A percentile compares a stretch with the other conserved stretches of the same genome.
Evolutionary conservation across 108 stramenopile species (phyloP).

Genomic region (Cyclostephanos tholiformis): DNA sequence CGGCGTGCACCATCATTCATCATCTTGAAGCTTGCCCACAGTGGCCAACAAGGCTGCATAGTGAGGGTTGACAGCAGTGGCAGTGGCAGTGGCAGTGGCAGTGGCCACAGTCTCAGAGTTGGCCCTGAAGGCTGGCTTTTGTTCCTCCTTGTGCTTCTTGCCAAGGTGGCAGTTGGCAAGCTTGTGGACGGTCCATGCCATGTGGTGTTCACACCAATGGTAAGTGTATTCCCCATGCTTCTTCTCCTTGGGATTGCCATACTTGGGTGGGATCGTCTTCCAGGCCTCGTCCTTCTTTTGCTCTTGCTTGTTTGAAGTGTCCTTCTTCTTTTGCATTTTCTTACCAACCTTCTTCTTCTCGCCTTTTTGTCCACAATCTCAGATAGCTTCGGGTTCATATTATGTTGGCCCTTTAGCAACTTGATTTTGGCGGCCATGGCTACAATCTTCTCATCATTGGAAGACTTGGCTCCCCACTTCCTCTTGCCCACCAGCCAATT

Average conservation of each 20-base stretch:
- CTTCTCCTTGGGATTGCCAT: conserved; percentile 11
- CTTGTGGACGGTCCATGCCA: too few species aligned
- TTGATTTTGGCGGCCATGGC: background rate
- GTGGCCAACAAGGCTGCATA: conserved; percentile 1
- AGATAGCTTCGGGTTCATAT: background rate
- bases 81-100: background rate
- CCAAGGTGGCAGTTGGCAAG: too few species aligned
- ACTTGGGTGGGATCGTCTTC: conserved; percentile 28
- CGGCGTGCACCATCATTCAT: too few species aligned
- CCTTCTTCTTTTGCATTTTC: background rate
- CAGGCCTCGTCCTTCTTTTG: conserved; percentile 3
- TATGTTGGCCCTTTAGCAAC: background rate
- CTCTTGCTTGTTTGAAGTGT: background rate
- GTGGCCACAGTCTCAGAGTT: background rate
- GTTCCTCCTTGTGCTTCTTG: too few species aligned
- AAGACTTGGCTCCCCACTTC: background rate
- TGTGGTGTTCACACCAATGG: conserved; percentile 32
- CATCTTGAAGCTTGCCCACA: background rate
- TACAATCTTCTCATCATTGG: background rate
- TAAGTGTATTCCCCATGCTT: background rate
- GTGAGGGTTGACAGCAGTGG: background rate
- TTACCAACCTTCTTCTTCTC: background rate
- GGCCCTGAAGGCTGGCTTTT: background rate
- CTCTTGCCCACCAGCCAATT: background rate
- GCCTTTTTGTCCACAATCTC: background rate